Percentiles rank a stretch among this genome's conserved stretches.
Conservation (phyloP, 2,329 filamentous ascomycete genomes). For the Pseudogymnoascus sp. region DNA sequence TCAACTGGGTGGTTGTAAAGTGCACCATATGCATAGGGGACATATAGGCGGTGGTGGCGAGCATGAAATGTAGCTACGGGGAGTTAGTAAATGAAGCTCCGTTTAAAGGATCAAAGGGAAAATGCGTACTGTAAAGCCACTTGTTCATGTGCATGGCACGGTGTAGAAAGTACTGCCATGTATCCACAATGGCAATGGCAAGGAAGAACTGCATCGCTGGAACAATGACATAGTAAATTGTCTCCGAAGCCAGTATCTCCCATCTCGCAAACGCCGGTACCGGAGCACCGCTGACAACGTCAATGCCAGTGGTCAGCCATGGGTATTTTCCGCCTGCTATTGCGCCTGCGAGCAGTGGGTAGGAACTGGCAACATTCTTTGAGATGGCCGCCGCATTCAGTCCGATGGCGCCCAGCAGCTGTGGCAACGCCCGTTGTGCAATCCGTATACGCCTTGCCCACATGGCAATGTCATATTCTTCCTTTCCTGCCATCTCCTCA, state of each 20-base stretch:
- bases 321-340: conserved; percentile 79
- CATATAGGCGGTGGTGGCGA: conserved; percentile 91
- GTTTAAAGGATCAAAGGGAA: not conserved
- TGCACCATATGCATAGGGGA: conserved; percentile 93
- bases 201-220: conserved; percentile 70
- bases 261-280: conserved; percentile 72
- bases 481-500: conserved; percentile 64
- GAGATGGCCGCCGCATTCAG: conserved; percentile 69
- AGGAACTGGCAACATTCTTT: conserved; percentile 61
- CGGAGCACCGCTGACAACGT: conserved; percentile 41
- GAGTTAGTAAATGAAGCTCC: conserved; percentile 18
- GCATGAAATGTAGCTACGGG: conserved; percentile 75
- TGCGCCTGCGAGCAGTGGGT: conserved; percentile 67
- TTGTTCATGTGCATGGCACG: conserved; percentile 96
- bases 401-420: conserved; percentile 62
- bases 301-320: conserved; percentile 52
- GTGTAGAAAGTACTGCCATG: conserved; percentile 97
- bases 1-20: conserved; percentile 96
- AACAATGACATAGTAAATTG: conserved; percentile 71
- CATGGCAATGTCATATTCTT: conserved; percentile 78
- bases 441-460: conserved; percentile 81
- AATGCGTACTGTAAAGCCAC: conserved; percentile 86
- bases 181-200: conserved; percentile 74
- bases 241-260: conserved; percentile 68
- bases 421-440: conserved; percentile 69